Conservation (phyloP, 345 rosid genomes). For the Psidium friedrichsthalianum region DNA sequence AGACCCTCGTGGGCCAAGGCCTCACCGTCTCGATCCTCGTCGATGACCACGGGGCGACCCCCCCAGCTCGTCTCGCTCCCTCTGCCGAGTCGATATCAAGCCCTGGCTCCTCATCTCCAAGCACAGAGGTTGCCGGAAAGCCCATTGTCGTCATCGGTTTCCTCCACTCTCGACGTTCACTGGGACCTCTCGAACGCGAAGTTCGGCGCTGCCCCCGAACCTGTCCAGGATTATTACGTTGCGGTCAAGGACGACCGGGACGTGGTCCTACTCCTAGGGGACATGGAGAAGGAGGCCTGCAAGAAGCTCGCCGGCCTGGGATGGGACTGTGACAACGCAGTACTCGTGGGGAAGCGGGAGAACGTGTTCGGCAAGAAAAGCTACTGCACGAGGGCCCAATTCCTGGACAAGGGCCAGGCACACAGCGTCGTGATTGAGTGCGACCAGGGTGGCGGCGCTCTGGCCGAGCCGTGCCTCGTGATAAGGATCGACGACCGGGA, state of each 20-base stretch:
- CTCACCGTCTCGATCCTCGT: conserved; percentile 49
- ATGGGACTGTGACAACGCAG: conserved; percentile 26
- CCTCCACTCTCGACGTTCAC: conserved; percentile 36
- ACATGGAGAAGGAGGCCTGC: conserved; percentile 68
- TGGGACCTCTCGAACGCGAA: conserved; percentile 79
- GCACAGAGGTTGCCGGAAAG: conserved; percentile 33
- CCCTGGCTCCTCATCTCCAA: conserved; percentile 86
- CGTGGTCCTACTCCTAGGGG: conserved; percentile 64
- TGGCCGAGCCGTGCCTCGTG: conserved; percentile 53
- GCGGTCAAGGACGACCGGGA: conserved; percentile 57
- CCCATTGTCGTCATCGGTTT: conserved; percentile 10
- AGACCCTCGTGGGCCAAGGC: conserved; percentile 81
- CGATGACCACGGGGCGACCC: conserved; percentile 8
- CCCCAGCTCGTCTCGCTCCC: conserved; percentile 29
- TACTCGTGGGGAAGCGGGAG: conserved; percentile 61
- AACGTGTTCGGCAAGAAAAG: conserved; percentile 76
- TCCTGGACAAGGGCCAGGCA: conserved; percentile 43
- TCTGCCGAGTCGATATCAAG: conserved; percentile 79
- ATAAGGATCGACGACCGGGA: conserved; percentile 70
- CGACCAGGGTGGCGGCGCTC: conserved; percentile 36
- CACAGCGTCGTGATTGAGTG: conserved; percentile 79
- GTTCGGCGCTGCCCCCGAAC: conserved; percentile 79
- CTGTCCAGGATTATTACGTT: conserved; percentile 58
- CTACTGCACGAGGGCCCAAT: conserved; percentile 65
- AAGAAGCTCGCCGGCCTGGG: conserved; percentile 38